Base-by-base conservation (phyloP, 148 eudicot genomes). In the Fagopyrum tataricum region DNA sequence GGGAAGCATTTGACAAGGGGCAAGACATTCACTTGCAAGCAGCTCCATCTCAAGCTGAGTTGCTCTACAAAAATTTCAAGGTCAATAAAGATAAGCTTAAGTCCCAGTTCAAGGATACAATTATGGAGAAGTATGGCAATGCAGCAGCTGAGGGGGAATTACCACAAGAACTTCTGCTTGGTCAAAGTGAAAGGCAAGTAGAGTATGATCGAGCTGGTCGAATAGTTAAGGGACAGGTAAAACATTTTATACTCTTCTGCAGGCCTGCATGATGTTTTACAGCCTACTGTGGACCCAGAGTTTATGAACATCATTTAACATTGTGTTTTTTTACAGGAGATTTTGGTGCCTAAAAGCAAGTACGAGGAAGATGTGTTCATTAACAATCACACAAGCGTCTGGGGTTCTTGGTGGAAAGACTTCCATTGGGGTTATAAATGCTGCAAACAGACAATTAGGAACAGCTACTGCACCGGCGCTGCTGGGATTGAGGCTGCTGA, bases 401-500 rank as follows among this genome's bases (percentile, higher is more conserved):
- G 94, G 96, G 98, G 98, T 20, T 93, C 98, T 0, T 93, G 94
- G 96, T 93, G 96, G 98, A 89, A 79, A 71, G 90, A 91, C 80
- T 87, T 87, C 70, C 98, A 89, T 67, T 93, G 98, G 98, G 98
- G 94, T 43, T 93, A 90, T 81, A 93, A 82, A 72, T 91, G 97
- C 77, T 93, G 98, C 72, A 85, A 81, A 64, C 94, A 91, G 78
- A 80, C 83, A 2, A 76, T 91, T 64, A 78, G 88, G 42, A 93
- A 93, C 83, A 93, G 95, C 80, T 91, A 91, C 71, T 93, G 97
- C 75, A 93, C 97, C 0, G 97, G 98, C 21, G 86, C 90, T 76
- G 95, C 98, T 78, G 98, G 98, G 51, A 93, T 93, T 74, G 98
- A 93, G 83, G 98, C 98, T 47, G 96, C 92, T 71, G 94, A 88